Base-by-base conservation (phyloP, 2,329 filamentous ascomycete species). In the Paecilomyces fulvus region DNA sequence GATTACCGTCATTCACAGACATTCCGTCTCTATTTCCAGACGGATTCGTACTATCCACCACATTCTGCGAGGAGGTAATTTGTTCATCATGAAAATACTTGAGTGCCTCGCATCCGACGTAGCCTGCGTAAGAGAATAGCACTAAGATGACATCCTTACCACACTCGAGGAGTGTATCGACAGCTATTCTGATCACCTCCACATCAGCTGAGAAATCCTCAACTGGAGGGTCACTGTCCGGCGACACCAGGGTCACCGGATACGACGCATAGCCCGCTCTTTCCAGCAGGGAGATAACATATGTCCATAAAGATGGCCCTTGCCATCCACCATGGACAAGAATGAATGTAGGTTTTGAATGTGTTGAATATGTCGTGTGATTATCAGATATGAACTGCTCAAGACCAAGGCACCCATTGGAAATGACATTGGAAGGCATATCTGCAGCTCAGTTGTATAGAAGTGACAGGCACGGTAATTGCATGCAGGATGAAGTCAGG, bases 261-360 rank as follows among this genome's bases (percentile, higher is more conserved):
- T 37, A 56, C 14, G 56, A 49, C 3, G 54, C 53, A 55, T 59
- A 57, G 17, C 55, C 58, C 12, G 52, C 43, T n/a, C 53, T 55
- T 30, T 59, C 55, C 12, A 59, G 49, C 2, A 55, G 50, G 20
- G 58, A 51, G 12, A 46, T 55, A 7, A 57, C 33, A 20, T 57
- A 57, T 4, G 30, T 54, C 57, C 57, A 58, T 28, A 56, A 54
- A 6, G 51, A 53, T 11, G 56, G 53, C 17, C 48, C 49, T 31
- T 60, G 58, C 56, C 56, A 60, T 28, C 37, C 56, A 10, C 58
- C 58, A 30, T 60, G 58, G 51, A 60, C 30, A 11, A 60, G 46
- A 31, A 56, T 7, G 49, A 60, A 53, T 5, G 56, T 56, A 33
- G 58, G 58, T 58, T 72, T 73, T 20, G 48, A 28, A 11, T 10